phyloP scores from a whole-genome alignment of 306 rosid species.

The Pyrus pyrifolia region DNA sequence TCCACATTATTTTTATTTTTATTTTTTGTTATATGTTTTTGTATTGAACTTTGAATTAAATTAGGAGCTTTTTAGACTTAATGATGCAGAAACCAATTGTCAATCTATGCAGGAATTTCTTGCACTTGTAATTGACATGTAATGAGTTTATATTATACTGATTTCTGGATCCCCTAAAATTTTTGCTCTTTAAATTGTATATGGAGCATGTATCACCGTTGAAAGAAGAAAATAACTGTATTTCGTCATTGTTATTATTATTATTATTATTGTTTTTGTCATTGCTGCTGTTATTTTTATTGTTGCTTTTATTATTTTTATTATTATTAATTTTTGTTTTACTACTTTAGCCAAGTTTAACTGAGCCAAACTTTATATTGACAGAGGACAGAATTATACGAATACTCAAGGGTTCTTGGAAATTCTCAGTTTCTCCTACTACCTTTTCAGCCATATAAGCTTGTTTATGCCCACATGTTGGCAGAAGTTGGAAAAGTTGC shows the following conservation, averaged over 20 bases:
- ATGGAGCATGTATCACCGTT: not conserved
- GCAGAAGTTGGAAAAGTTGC: slow-evolving; percentile 70
- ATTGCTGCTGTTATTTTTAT: not conserved
- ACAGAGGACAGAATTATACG: slow-evolving; percentile 67
- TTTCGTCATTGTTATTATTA: not conserved
- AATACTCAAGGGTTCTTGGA: slow-evolving; percentile 59
- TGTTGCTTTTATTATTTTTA: not conserved
- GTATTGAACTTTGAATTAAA: not conserved
- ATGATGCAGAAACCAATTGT: not conserved
- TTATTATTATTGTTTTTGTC: not conserved
- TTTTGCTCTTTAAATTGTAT: not conserved
- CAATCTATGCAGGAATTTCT: not conserved
- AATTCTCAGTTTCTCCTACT: slow-evolving; percentile 63
- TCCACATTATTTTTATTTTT: not conserved
- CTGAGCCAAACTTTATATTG: slow-evolving; percentile 16
- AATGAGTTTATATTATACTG: not conserved
- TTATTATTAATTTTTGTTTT: not conserved
- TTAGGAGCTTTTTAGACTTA: not conserved
- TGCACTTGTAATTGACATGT: not conserved
- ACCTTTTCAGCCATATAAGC: slow-evolving; percentile 68
- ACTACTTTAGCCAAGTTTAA: not conserved
- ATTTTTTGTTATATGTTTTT: slow-evolving; percentile 5
- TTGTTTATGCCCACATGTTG: slow-evolving; percentile 66
- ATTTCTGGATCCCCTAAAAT: not conserved
- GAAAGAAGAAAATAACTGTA: not conserved